Conservation (phyloP, 345 rosid genomes). For the Hibiscus mutabilis region DNA sequence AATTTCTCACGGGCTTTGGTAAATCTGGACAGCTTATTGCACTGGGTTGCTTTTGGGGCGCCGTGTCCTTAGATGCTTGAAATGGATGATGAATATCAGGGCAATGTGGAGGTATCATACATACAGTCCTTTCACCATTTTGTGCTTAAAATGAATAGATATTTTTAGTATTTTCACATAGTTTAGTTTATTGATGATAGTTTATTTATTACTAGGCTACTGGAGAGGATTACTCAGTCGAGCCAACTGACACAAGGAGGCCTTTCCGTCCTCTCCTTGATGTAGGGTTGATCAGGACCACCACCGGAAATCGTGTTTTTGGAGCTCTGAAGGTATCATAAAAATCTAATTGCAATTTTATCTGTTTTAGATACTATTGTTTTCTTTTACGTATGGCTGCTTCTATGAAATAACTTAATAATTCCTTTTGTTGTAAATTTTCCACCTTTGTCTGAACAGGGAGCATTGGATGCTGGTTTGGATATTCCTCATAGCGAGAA, state of each 20-base stretch:
- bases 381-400: not conserved
- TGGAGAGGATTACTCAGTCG: slow-evolving; percentile 86
- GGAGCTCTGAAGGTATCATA: slow-evolving; percentile 60
- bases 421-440: not conserved
- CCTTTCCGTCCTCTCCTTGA: slow-evolving; percentile 86
- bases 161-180: not conserved
- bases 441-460: slow-evolving; percentile 27
- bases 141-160: not conserved
- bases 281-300: slow-evolving; percentile 65
- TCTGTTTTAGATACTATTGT: not conserved
- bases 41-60: slow-evolving; percentile 79
- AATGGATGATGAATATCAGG: slow-evolving; percentile 64
- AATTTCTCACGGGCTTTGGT: not conserved
- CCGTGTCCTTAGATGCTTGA: slow-evolving; percentile 58
- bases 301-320: slow-evolving; percentile 73
- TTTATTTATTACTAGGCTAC: slow-evolving; percentile 41
- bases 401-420: not conserved
- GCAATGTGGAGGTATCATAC: slow-evolving; percentile 55
- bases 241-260: slow-evolving; percentile 59
- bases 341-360: not conserved
- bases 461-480: slow-evolving; percentile 85
- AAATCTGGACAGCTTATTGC: slow-evolving; percentile 48
- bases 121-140: not conserved
- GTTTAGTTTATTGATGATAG: not conserved
- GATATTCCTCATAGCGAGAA: slow-evolving; percentile 90